Percentiles rank a stretch among this genome's conserved stretches.
These are phyloP conservation scores for Coemansia nantahalensis DNA, from an alignment of 192 early-diverging fungal species.

Conservation along the genomic window DNA sequence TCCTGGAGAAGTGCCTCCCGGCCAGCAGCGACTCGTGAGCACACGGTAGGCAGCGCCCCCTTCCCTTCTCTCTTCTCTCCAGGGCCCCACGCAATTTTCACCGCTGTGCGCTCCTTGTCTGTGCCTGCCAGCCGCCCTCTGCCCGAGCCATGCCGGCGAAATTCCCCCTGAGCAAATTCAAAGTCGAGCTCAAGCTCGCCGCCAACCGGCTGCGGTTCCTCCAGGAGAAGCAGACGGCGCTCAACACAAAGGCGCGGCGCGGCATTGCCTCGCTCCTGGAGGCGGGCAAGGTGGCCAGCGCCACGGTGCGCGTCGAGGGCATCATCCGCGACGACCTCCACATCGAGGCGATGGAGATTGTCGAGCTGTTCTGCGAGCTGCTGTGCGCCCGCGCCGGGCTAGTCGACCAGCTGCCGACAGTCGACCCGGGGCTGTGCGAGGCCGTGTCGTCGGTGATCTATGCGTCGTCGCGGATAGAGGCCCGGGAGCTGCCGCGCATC, in stretches of 20 bases:
- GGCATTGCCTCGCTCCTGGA: constrained; percentile 84
- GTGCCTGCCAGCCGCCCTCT: too few species aligned
- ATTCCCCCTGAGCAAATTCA: constrained; percentile 49
- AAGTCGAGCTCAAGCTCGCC: constrained; percentile 88
- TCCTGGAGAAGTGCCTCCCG: constrained; percentile 59
- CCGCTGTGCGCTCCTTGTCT: too few species aligned
- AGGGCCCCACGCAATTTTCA: too few species aligned
- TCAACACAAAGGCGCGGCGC: constrained; percentile 69
- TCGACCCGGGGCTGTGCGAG: constrained; percentile 79
- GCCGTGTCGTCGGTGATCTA: constrained; percentile 90
- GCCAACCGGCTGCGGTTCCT: constrained; percentile 85
- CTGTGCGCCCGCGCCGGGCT: constrained; percentile 84
- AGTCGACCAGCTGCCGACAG: constrained; percentile 77
- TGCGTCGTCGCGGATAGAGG: constrained; percentile 82
- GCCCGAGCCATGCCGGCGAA: not conserved
- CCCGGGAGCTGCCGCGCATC: constrained; percentile 74
- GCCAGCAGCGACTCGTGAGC: constrained; percentile 11
- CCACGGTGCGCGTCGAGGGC: constrained; percentile 83
- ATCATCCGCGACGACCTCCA: constrained; percentile 94
- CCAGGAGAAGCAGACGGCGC: constrained; percentile 80
- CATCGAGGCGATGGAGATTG: constrained; percentile 91
- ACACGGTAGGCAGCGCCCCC: not conserved
- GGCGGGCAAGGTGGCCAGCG: constrained; percentile 81
- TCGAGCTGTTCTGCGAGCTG: constrained; percentile 90
- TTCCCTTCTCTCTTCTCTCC: not conserved